Conservation (phyloP, 2,329 filamentous ascomycete species). For the Verticillium albo-atrum region DNA sequence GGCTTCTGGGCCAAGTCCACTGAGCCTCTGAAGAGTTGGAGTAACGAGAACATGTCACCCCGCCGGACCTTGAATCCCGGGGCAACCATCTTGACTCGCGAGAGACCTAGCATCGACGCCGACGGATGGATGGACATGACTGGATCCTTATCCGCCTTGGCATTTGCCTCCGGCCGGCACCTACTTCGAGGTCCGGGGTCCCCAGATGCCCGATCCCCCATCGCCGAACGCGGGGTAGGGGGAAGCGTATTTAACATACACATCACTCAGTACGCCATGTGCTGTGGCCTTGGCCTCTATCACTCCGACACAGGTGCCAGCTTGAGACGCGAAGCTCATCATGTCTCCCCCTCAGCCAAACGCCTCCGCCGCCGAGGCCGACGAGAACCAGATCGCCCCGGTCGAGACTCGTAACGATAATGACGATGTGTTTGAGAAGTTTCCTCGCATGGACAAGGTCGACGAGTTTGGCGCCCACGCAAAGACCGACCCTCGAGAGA, state of each 20-base stretch:
- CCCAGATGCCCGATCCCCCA: neutral
- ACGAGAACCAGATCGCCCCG: neutral
- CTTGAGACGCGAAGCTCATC: neutral
- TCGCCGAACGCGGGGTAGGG: neutral
- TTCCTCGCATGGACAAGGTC: slow-evolving; percentile 12
- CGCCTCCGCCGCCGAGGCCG: neutral
- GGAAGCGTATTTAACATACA: neutral
- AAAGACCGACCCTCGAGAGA: slow-evolving; percentile 33
- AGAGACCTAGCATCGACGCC: neutral
- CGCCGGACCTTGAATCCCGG: no score
- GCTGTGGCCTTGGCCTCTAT: neutral
- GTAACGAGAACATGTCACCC: no score
- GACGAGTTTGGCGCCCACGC: slow-evolving; percentile 33
- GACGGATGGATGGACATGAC: neutral
- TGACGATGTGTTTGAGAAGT: neutral
- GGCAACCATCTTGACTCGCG: neutral
- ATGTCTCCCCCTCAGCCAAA: neutral
- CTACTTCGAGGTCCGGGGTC: neutral
- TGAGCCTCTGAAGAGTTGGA: no score
- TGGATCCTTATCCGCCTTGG: neutral
- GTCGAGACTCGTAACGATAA: neutral
- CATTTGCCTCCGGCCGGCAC: neutral
- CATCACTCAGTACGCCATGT: neutral
- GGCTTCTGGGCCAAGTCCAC: no score
- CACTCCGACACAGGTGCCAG: neutral